Conservation (phyloP, 176 grass and related monocot genomes). For the Zea luxurians region DNA sequence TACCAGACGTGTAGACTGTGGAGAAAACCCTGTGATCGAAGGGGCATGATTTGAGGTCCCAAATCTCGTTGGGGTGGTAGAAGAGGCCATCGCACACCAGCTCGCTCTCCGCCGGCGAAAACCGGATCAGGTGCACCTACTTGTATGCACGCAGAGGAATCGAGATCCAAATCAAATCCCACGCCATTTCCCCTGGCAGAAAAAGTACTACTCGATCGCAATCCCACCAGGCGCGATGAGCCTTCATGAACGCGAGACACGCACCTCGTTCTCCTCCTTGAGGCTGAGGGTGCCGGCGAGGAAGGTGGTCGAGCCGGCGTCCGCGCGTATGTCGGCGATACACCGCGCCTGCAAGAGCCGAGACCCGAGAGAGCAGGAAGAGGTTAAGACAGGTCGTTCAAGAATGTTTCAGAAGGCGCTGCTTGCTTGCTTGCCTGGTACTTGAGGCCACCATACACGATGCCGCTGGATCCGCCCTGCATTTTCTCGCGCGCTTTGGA, state of each 20-base stretch:
- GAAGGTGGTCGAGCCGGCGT: slow-evolving; percentile 76
- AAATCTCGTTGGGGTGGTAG: slow-evolving; percentile 99
- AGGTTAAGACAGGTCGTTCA: neutral
- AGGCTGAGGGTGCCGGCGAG: slow-evolving; percentile 94
- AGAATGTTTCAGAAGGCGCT: slow-evolving; percentile 16
- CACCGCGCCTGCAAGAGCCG: slow-evolving; percentile 65
- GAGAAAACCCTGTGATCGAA: slow-evolving; percentile 87
- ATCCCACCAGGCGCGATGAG: neutral
- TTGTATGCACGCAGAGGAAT: slow-evolving; percentile 17
- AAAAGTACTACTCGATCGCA: slow-evolving; percentile 6
- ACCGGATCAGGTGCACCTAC: slow-evolving; percentile 94
- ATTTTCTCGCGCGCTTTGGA: slow-evolving; percentile 45
- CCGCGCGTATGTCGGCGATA: slow-evolving; percentile 80
- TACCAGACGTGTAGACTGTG: slow-evolving; percentile 92
- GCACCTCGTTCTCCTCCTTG: slow-evolving; percentile 92
- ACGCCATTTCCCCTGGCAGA: neutral
- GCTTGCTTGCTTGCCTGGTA: slow-evolving; percentile 60
- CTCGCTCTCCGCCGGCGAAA: slow-evolving; percentile 70
- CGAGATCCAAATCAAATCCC: slow-evolving; percentile 41
- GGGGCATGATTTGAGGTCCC: slow-evolving; percentile 97
- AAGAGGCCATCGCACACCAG: slow-evolving; percentile 89
- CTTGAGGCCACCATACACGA: slow-evolving; percentile 93
- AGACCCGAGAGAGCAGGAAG: neutral
- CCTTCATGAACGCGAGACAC: neutral
- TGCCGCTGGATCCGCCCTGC: slow-evolving; percentile 81